Conservation (phyloP, 2,329 filamentous ascomycete species). For the Aureobasidium sp. region DNA sequence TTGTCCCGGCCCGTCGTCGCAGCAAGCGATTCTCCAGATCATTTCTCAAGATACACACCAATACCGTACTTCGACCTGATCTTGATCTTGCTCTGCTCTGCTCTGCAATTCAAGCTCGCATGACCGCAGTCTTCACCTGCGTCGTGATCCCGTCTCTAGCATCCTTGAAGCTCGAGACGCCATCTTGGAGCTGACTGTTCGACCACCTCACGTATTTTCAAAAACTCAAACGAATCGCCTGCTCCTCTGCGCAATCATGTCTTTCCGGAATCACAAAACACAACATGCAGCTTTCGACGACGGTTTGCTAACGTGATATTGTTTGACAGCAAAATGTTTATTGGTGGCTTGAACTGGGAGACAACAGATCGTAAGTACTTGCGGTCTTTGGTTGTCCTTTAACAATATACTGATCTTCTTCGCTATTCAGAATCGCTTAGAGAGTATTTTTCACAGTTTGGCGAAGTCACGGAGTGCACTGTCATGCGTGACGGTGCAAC, state of each 20-base stretch:
- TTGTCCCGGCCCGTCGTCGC: background rate
- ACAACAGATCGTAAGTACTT: constrained; percentile 77
- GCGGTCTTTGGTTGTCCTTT: background rate
- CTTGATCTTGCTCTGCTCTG: background rate
- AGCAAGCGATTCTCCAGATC: constrained; percentile 10
- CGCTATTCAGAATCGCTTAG: constrained; percentile 72
- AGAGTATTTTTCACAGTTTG: constrained; percentile 96
- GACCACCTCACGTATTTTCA: background rate
- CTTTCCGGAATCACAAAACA: background rate
- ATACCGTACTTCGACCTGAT: constrained; percentile 6
- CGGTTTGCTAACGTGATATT: constrained; percentile 17
- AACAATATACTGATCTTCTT: constrained; percentile 24
- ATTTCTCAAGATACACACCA: constrained; percentile 7
- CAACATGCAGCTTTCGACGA: background rate
- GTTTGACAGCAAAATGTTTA: constrained; percentile 89
- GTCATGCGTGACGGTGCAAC: constrained; percentile 98
- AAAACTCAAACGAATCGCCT: background rate
- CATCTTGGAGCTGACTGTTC: background rate
- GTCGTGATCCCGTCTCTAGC: background rate
- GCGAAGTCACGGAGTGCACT: constrained; percentile 94
- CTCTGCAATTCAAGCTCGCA: background rate
- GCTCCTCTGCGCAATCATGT: constrained; percentile 14
- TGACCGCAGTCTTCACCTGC: background rate
- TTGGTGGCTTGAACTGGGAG: constrained; percentile 97
- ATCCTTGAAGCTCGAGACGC: background rate